Percentiles rank a stretch among this genome's conserved stretches.
Evolutionary conservation across 306 rosid genomes (phyloP).

Genomic region (Rosa rugosa): DNA sequence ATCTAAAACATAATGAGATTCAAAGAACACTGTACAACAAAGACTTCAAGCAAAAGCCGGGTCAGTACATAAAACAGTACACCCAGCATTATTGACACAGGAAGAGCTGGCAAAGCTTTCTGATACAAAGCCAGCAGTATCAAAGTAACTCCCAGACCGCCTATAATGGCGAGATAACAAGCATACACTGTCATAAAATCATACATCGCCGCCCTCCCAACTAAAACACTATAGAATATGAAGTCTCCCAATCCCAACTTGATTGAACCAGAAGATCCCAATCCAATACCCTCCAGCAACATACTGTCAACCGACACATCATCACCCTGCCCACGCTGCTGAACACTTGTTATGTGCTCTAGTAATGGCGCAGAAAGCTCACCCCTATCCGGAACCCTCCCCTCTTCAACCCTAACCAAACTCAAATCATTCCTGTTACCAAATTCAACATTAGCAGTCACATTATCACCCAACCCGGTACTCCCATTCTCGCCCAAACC

Average conservation of each 20-base stretch:
- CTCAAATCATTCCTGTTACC: conserved; percentile 23
- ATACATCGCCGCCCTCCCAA: conserved; percentile 97
- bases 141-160: conserved; percentile 93
- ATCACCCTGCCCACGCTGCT: conserved; percentile 31
- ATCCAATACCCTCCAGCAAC: conserved; percentile 84
- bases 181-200: conserved; percentile 96
- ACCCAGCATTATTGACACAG: conserved; percentile 75
- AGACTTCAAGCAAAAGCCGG: conserved; percentile 76
- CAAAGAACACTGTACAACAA: conserved; percentile 81
- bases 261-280: conserved; percentile 90
- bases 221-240: conserved; percentile 93
- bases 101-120: conserved; percentile 97
- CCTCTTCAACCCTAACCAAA: conserved; percentile 58
- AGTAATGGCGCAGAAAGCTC: conserved; percentile 68
- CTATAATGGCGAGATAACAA: conserved; percentile 92
- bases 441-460: conserved; percentile 10
- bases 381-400: conserved; percentile 35
- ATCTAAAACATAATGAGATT: conserved; percentile 80
- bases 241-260: conserved; percentile 95
- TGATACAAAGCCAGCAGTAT: conserved; percentile 81
- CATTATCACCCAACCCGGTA: conserved; percentile 24
- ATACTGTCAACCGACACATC: conserved; percentile 38
- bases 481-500: conserved; percentile 30
- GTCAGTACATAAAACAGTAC: conserved; percentile 82
- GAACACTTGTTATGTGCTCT: conserved; percentile 38